Evolutionary conservation across 768 basidiomycete species (phyloP).

Genomic region (Leccinum pellstonianum): DNA sequence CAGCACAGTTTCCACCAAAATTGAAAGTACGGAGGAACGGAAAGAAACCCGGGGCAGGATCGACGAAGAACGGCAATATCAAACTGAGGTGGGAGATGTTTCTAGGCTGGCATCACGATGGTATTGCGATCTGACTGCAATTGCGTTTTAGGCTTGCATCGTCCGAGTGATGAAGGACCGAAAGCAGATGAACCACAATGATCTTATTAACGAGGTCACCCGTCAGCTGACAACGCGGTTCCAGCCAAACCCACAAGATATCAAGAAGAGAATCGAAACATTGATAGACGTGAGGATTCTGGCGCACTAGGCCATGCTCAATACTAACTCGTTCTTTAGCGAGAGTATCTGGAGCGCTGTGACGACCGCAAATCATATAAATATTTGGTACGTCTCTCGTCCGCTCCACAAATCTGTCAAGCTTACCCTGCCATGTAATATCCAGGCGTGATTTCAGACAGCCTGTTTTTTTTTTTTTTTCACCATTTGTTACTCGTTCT

Average conservation of each 20-base stretch:
- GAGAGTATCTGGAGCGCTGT: slow-evolving; percentile 92
- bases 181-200: slow-evolving; percentile 84
- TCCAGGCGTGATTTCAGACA: slow-evolving; percentile 27
- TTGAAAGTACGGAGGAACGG: slow-evolving; percentile 84
- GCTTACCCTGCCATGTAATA: slow-evolving; percentile 1
- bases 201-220: slow-evolving; percentile 88
- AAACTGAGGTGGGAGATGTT: slow-evolving; percentile 69
- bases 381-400: slow-evolving; percentile 50
- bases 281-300: slow-evolving; percentile 76
- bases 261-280: slow-evolving; percentile 93
- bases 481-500: not conserved
- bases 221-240: slow-evolving; percentile 83
- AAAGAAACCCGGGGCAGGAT: slow-evolving; percentile 88
- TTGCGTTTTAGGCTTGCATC: slow-evolving; percentile 79
- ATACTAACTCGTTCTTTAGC: slow-evolving; percentile 41
- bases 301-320: not conserved
- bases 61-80: slow-evolving; percentile 87
- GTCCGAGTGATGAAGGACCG: slow-evolving; percentile 98
- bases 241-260: slow-evolving; percentile 76
- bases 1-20: slow-evolving; percentile 80
- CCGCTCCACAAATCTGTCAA: not conserved
- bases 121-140: slow-evolving; percentile 1
- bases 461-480: not conserved
- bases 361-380: slow-evolving; percentile 87
- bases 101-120: not conserved